Conservation (phyloP, 225 moss, liverwort and hornwort species). For the Antitrichia curtipendula region DNA sequence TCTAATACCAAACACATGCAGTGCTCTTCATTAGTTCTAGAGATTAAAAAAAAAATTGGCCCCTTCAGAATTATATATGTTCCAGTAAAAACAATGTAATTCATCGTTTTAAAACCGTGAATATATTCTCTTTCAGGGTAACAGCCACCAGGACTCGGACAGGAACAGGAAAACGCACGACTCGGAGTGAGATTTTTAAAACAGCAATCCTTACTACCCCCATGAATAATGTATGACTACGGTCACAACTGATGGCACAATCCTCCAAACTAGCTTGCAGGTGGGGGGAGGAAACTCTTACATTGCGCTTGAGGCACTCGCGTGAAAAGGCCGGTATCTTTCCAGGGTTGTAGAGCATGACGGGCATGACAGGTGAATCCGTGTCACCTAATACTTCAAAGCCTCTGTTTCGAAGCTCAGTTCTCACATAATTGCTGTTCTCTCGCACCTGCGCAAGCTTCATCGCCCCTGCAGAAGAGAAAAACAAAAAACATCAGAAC, state of each 20-base stretch:
- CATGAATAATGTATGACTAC: neutral
- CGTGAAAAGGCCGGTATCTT: constrained; percentile 96
- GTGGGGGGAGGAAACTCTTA: constrained; percentile 7
- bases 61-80: too few relatives aligned
- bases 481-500: neutral
- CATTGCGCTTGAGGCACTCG: constrained; percentile 93
- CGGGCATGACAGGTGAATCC: constrained; percentile 95
- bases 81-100: neutral
- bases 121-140: neutral
- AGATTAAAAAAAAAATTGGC: neutral
- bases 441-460: constrained; percentile 76
- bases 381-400: constrained; percentile 86
- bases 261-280: neutral
- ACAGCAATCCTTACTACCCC: neutral
- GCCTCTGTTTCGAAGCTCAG: constrained; percentile 76
- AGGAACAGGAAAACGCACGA: neutral
- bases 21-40: neutral
- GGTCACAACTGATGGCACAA: neutral
- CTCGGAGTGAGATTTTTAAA: neutral
- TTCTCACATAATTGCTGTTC: constrained; percentile 87
- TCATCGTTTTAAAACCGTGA: neutral
- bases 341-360: constrained; percentile 97
- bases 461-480: constrained; percentile 46
- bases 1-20: neutral
- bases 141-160: neutral